Evolutionary conservation across 768 basidiomycete genomes (phyloP).

Genomic region (Russula compacta): DNA sequence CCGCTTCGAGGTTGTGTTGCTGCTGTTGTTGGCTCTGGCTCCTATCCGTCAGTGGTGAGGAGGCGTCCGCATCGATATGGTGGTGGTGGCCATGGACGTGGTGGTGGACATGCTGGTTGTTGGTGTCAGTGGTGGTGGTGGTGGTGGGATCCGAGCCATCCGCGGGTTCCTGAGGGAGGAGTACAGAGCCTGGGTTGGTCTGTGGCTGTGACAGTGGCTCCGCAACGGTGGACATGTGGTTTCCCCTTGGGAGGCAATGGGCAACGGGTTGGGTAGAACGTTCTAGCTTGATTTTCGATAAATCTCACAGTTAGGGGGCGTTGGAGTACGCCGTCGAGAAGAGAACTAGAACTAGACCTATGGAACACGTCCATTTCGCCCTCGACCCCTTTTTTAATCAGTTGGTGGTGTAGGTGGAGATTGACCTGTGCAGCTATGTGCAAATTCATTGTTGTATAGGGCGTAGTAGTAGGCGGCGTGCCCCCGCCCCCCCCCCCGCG

Average conservation of each 20-base stretch:
- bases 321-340: not conserved
- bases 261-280: not conserved
- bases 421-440: too few relatives aligned
- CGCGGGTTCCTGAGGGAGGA: too few relatives aligned
- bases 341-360: not conserved
- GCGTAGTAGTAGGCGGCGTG: too few relatives aligned
- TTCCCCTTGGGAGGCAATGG: too few relatives aligned
- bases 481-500: too few relatives aligned
- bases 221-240: not conserved
- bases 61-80: not conserved
- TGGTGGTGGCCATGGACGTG: not conserved
- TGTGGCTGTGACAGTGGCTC: not conserved
- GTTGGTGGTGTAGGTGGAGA: not conserved
- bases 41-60: not conserved
- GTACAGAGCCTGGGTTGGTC: not conserved
- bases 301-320: not conserved
- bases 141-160: too few relatives aligned
- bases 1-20: not conserved
- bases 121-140: not conserved
- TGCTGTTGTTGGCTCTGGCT: too few relatives aligned
- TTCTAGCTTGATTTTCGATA: not conserved
- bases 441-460: too few relatives aligned
- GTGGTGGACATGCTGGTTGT: not conserved
- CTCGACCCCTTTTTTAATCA: not conserved
- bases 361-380: not conserved